Evolutionary conservation across 805 yeast genomes (phyloP), one percentile per base, ranked within the genome.

Genomic region (Jamesozyma hellenica): DNA sequence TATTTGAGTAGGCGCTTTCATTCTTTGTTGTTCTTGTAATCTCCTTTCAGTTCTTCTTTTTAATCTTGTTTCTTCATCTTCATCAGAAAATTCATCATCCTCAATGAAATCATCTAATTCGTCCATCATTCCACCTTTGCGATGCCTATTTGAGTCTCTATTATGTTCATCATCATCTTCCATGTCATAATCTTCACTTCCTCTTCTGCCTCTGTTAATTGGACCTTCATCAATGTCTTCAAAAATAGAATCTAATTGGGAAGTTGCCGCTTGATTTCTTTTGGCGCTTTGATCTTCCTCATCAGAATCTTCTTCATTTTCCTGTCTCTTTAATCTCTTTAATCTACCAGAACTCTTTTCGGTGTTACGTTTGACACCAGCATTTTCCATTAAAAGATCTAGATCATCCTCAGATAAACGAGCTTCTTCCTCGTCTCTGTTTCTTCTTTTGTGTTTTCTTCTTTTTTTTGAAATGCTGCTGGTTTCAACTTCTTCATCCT

Each of bases 71-170:
- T 64, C 72, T 49, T 71, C 72, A 42, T 71, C 77, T 54, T 87
- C 95, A 51, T 86, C 96, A 8, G 94, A 84, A 54, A 82, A 82
- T 59, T 88, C 96, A 61, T 92, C 98, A 45, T 90, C 96, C 63
- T 90, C 98, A 50, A 92, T 92, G 64, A 92, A 92, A 57, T 88
- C 98, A 58, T 87, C 98, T 52, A 90, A 77, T 61, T 92, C 97
- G 56, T 87, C 95, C 48, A 77, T 61, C 60, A 66, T 53, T 16
- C 59, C 63, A 17, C 54, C 58, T 26, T 59, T 70, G 16, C 56
- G 61, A 12, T 51, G 61, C 28, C 63, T 37, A 18, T 39, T 44
- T 13, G 16, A n/a, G 21, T 37, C 28, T 32, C 51, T 48, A 21
- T 46, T 46, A 15, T 41, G 49, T 12, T 51, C 60, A 10, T 26